A percentile compares a stretch with the other conserved stretches of the same genome.
phyloP scores from a whole-genome alignment of 2,329 filamentous ascomycete species.

The Aspergillus ruber region DNA sequence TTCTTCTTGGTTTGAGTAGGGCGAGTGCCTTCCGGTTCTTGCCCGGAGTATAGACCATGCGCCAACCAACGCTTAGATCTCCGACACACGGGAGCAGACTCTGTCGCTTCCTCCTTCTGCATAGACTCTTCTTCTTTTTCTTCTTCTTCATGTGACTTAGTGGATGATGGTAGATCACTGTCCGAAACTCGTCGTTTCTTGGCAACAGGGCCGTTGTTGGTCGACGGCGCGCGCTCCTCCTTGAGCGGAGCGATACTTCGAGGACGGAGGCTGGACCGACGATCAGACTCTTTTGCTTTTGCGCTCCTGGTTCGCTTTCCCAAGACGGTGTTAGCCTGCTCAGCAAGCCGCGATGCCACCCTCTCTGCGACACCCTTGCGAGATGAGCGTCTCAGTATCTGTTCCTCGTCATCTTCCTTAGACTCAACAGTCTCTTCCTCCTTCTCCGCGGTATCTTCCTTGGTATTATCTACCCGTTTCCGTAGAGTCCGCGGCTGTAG shows the following conservation, averaged over 20 bases:
- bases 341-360: constrained; percentile 38
- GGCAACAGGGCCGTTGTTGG: constrained; percentile 23
- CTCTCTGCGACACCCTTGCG: constrained; percentile 38
- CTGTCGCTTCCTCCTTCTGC: constrained; percentile 12
- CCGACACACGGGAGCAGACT: constrained; percentile 16
- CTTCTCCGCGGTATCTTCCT: constrained; percentile 18
- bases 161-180: constrained; percentile 22
- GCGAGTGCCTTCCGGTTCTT: constrained; percentile 50
- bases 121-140: not conserved
- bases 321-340: constrained; percentile 47
- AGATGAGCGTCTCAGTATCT: constrained; percentile 35
- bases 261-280: constrained; percentile 54
- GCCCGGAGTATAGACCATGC: constrained; percentile 82
- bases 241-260: constrained; percentile 24
- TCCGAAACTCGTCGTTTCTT: constrained; percentile 41
- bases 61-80: constrained; percentile 68
- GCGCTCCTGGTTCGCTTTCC: constrained; percentile 57
- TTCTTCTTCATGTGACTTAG: constrained; percentile 12
- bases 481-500: constrained; percentile 25
- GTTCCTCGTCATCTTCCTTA: constrained; percentile 17
- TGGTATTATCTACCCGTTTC: constrained; percentile 23
- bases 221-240: constrained; percentile 14
- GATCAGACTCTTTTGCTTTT: constrained; percentile 50
- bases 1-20: constrained; percentile 46
- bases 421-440: constrained; percentile 16